Percentiles rank a stretch among this genome's conserved stretches.
Conservation (phyloP, 202 grass and related monocot genomes). For the Zoysia matrella region DNA sequence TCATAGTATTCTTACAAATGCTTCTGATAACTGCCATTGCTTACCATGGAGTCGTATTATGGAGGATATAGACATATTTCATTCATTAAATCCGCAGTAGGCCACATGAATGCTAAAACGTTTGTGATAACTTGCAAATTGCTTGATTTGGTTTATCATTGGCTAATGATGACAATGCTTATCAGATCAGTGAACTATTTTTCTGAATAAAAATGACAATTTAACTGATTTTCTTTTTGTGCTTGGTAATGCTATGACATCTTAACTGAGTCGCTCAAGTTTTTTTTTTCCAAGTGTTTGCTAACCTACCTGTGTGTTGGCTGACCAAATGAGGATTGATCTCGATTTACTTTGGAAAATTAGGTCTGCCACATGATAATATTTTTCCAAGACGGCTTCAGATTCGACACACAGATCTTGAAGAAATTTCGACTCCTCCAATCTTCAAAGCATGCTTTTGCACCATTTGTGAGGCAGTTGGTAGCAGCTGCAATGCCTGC, state of each 20-base stretch:
- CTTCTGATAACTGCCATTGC: not conserved
- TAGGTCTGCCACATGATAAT: conserved; percentile 93
- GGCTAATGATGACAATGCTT: not conserved
- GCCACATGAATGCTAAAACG: not conserved
- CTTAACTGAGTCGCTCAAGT: too few relatives aligned
- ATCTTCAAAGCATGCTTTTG: conserved; percentile 81
- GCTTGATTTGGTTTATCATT: not conserved
- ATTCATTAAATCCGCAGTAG: not conserved
- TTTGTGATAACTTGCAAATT: not conserved
- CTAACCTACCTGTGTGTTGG: too few relatives aligned
- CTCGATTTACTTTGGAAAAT: conserved; percentile 25
- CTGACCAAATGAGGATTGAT: conserved; percentile 11
- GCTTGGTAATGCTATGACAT: too few relatives aligned
- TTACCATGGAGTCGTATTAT: not conserved
- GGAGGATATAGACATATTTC: not conserved
- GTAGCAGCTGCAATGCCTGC: conserved; percentile 50
- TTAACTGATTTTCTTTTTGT: too few relatives aligned
- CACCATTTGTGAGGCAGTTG: conserved; percentile 66
- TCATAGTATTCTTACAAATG: not conserved
- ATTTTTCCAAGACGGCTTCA: conserved; percentile 86
- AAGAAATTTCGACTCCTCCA: conserved; percentile 83
- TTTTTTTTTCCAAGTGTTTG: too few relatives aligned
- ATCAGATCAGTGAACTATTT: too few relatives aligned
- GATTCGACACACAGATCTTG: conserved; percentile 68
- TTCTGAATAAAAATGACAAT: too few relatives aligned